Percentiles rank a stretch among this genome's conserved stretches.
phyloP scores from a whole-genome alignment of 2,329 filamentous ascomycete genomes.

The Aschersonia sp. region DNA sequence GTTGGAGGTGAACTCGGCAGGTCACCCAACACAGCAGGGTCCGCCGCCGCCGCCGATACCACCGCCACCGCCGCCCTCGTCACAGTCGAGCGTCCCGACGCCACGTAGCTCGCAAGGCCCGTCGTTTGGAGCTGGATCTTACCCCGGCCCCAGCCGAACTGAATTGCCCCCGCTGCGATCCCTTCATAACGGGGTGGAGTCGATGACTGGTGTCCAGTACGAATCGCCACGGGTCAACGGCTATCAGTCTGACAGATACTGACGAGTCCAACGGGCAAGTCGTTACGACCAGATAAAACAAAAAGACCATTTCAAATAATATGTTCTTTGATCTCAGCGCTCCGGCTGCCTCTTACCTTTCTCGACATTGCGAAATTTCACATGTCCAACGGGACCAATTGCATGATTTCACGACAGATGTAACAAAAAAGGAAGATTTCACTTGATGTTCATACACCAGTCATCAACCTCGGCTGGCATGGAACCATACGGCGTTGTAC shows the following conservation, averaged over 20 bases:
- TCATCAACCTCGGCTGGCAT: too few relatives aligned
- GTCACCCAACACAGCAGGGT: constrained; percentile 8
- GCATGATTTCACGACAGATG: not conserved
- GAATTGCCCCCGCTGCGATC: constrained; percentile 44
- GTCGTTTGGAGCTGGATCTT: constrained; percentile 15
- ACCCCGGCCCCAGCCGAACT: constrained; percentile 21
- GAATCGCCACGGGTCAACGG: constrained; percentile 32
- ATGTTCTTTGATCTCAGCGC: too few relatives aligned
- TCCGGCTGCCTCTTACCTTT: not conserved
- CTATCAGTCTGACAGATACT: constrained; percentile 27
- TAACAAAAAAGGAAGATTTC: not conserved
- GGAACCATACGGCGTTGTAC: too few relatives aligned
- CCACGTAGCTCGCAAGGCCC: constrained; percentile 2
- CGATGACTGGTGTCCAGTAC: constrained; percentile 54
- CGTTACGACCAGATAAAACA: not conserved
- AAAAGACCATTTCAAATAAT: not conserved
- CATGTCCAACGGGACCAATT: not conserved
- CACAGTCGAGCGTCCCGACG: not conserved
- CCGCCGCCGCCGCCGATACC: constrained; percentile 10
- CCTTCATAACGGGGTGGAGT: constrained; percentile 36
- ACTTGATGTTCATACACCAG: too few relatives aligned
- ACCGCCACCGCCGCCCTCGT: constrained; percentile 7
- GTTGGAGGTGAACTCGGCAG: constrained; percentile 18
- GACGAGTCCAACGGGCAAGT: not conserved
- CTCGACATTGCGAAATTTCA: not conserved